Evolutionary conservation across 2,329 filamentous ascomycete species (phyloP), one percentile per base, ranked within the genome.

Genomic region (Chaetomium globosum): DNA sequence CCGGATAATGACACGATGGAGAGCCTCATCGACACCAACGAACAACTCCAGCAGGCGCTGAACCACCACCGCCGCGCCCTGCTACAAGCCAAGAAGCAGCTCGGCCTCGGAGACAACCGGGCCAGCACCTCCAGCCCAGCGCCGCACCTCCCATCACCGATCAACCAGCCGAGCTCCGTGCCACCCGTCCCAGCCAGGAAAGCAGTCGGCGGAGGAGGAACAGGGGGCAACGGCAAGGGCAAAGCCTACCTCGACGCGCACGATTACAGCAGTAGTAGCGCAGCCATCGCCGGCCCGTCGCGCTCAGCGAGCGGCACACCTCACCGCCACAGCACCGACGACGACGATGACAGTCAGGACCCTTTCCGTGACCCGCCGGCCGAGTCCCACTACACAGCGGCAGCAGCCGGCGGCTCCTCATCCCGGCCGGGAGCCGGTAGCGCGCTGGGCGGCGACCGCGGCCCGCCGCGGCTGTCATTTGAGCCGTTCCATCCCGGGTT

Each of bases 1-100:
- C 93, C 94, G 0, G 95, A 98, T 76, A 94, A 97, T 73, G 90
- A 97, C 71, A 98, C 94, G 1, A 92, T 98, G 85, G 88, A 95
- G 74, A 93, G 88, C 16, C 81, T 99, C 67, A 97, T 99, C 73
- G 93, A 97, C 77, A 95, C 92, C 16, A 97, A 96, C 75, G 95
- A 98, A 77, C 90, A 94, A 74, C 82, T 99, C 33, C 91, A 92
- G 67, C 86, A 91, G 53, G 89, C 93, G 0, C 82, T 94, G 49
- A 95, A 88, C 69, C 88, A 92, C 74, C 92, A 97, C 76, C 92
- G 96, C 77, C 87, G 93, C 62, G 89, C 92, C 10, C 80, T 96
- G 49, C 78, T 89, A n/a, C 83, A 82, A 65, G 85, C 87, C 2
- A 80, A 83, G 67, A 88, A 88, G 73, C 79, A 82, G 46, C 75